Percentiles rank a stretch among this genome's conserved stretches.
phyloP scores from a whole-genome alignment of 306 rosid species.

The Fragaria ananassa region DNA sequence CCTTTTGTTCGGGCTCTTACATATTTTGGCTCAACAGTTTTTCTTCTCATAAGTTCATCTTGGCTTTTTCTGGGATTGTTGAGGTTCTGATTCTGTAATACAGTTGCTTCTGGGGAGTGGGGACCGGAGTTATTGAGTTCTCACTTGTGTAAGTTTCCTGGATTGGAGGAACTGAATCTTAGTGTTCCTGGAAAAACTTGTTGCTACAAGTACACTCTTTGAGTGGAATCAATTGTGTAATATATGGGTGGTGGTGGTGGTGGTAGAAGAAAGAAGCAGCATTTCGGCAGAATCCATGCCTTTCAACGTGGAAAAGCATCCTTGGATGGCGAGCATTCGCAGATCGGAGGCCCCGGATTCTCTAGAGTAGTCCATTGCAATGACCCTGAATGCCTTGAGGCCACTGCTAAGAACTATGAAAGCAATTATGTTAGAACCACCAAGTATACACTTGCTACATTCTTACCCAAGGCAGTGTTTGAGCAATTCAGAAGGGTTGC shows the following conservation, averaged over 20 bases:
- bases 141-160: not conserved
- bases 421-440: slow-evolving; percentile 82
- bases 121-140: slow-evolving; percentile 6
- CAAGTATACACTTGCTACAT: slow-evolving; percentile 75
- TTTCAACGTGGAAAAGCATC: slow-evolving; percentile 72
- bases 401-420: slow-evolving; percentile 42
- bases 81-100: not conserved
- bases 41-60: not conserved
- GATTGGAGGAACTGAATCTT: not conserved
- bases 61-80: not conserved
- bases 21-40: not conserved
- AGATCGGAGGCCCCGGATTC: slow-evolving; percentile 94
- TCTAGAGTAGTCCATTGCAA: slow-evolving; percentile 79
- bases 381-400: slow-evolving; percentile 55
- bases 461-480: slow-evolving; percentile 79
- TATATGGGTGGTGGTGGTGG: slow-evolving; percentile 53
- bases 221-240: not conserved
- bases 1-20: not conserved
- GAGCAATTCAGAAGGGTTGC: slow-evolving; percentile 96
- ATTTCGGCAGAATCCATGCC: slow-evolving; percentile 80
- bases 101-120: not conserved
- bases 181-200: not conserved
- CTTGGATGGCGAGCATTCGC: slow-evolving; percentile 61
- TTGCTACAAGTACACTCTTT: not conserved
- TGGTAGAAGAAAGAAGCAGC: slow-evolving; percentile 59